Percentiles rank a stretch among this genome's conserved stretches.
Evolutionary conservation across 768 basidiomycete species (phyloP).

Genomic region (Butyriboletus loyo): DNA sequence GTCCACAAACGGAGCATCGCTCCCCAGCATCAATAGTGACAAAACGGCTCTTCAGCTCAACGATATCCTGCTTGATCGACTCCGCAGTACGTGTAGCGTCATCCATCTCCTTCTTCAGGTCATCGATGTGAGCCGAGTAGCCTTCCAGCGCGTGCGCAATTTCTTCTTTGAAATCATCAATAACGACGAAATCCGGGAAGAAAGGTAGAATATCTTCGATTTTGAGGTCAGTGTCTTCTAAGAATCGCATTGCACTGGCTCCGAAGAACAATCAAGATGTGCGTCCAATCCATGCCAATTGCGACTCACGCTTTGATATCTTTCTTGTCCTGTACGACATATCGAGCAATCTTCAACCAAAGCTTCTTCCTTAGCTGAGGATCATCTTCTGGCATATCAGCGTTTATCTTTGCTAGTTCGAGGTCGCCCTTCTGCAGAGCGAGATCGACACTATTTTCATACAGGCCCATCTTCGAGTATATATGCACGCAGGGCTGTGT

Average conservation of each 20-base stretch:
- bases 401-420: constrained; percentile 92
- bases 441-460: constrained; percentile 94
- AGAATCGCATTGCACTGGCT: constrained; percentile 89
- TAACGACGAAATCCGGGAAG: constrained; percentile 99
- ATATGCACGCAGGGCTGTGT: constrained; percentile 93
- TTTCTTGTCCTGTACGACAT: constrained; percentile 96
- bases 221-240: constrained; percentile 93
- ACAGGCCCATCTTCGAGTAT: constrained; percentile 96
- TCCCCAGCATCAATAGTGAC: constrained; percentile 89
- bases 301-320: constrained; percentile 91
- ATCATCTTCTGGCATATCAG: constrained; percentile 93
- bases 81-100: constrained; percentile 91
- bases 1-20: constrained; percentile 77
- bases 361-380: constrained; percentile 83
- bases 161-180: constrained; percentile 99
- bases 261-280: not conserved
- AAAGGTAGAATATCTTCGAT: constrained; percentile 99
- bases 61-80: constrained; percentile 89
- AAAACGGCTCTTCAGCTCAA: constrained; percentile 80
- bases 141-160: constrained; percentile 95
- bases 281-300: not conserved
- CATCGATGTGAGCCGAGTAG: constrained; percentile 88
- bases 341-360: constrained; percentile 98
- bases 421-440: constrained; percentile 93
- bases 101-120: constrained; percentile 91